A percentile compares a stretch with the other conserved stretches of the same genome.
These are phyloP conservation scores for Penicillium verrucosum DNA, from an alignment of 2,329 filamentous ascomycete species.

Conservation along the genomic window DNA sequence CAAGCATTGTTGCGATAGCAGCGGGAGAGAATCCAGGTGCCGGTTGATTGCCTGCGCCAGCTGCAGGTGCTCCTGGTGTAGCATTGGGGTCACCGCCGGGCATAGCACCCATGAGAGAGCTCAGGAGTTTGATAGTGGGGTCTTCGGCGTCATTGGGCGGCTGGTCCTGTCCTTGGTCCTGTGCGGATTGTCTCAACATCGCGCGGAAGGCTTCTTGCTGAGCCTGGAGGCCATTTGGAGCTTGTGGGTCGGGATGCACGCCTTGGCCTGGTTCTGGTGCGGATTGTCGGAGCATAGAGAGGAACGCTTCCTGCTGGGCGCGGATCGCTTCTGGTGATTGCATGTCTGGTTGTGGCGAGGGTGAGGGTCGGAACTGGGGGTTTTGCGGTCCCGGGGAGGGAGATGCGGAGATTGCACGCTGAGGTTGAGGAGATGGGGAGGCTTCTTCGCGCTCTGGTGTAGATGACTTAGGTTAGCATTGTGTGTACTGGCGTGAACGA, in stretches of 20 bases:
- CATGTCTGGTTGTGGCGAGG: conserved; percentile 23
- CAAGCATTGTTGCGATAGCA: conserved; percentile 43
- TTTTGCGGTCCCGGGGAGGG: conserved; percentile 26
- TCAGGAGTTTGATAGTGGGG: conserved; percentile 38
- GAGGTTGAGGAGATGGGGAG: conserved; percentile 21
- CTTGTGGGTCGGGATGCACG: conserved; percentile 14
- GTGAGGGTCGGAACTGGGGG: conserved; percentile 20
- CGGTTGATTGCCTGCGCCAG: background rate
- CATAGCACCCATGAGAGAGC: conserved; percentile 35
- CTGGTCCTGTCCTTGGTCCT: conserved; percentile 19
- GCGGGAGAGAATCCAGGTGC: conserved; percentile 21
- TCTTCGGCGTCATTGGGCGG: conserved; percentile 26
- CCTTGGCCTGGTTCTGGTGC: conserved; percentile 21
- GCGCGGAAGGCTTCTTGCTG: conserved; percentile 45
- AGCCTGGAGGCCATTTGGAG: conserved; percentile 19
- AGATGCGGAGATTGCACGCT: conserved; percentile 22
- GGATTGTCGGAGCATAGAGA: conserved; percentile 37
- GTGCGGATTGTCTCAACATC: conserved; percentile 34
- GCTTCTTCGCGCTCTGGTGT: conserved; percentile 26
- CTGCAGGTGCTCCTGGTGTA: conserved; percentile 21
- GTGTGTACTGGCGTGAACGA: background rate
- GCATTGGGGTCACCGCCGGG: conserved; percentile 21
- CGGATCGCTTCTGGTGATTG: conserved; percentile 34
- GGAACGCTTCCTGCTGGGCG: conserved; percentile 43
- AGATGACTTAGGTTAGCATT: conserved; percentile 8